phyloP scores from a whole-genome alignment of 257 asterid species.

The Handroanthus guayacan region DNA sequence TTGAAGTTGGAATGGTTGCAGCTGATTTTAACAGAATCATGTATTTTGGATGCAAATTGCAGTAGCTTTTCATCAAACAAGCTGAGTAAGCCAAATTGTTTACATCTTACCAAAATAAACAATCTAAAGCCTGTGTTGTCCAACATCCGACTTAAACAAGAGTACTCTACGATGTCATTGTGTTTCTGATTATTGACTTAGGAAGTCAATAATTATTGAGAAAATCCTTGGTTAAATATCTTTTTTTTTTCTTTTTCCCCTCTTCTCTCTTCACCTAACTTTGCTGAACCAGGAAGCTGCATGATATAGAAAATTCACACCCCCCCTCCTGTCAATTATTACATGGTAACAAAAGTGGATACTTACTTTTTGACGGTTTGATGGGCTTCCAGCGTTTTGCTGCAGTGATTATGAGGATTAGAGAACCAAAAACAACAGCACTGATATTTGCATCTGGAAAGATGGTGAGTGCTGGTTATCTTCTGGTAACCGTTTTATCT shows the following conservation, averaged over 20 bases:
- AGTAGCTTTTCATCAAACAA: conserved; percentile 13
- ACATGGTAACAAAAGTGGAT: background rate
- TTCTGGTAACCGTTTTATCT: background rate
- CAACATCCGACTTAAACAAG: background rate
- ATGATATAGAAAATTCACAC: background rate
- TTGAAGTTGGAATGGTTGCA: background rate
- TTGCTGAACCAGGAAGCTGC: background rate
- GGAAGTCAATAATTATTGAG: background rate
- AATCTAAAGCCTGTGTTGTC: background rate
- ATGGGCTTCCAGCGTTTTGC: conserved; percentile 72
- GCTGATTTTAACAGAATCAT: background rate
- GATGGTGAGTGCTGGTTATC: conserved; percentile 56
- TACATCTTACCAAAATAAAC: conserved; percentile 5
- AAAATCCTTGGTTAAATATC: background rate
- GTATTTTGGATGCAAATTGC: conserved; percentile 5
- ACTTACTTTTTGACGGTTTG: conserved; percentile 10
- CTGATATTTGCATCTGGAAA: conserved; percentile 81
- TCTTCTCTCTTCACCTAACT: background rate
- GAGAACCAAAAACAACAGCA: conserved; percentile 80
- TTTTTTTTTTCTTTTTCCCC: background rate
- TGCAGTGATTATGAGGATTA: conserved; percentile 82
- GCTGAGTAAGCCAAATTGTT: background rate
- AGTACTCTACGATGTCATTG: background rate
- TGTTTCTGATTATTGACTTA: background rate
- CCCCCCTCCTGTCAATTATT: conserved; percentile 3